Base-by-base conservation (phyloP, 495 filamentous ascomycete genomes). In the Penicillium crystallinum region DNA sequence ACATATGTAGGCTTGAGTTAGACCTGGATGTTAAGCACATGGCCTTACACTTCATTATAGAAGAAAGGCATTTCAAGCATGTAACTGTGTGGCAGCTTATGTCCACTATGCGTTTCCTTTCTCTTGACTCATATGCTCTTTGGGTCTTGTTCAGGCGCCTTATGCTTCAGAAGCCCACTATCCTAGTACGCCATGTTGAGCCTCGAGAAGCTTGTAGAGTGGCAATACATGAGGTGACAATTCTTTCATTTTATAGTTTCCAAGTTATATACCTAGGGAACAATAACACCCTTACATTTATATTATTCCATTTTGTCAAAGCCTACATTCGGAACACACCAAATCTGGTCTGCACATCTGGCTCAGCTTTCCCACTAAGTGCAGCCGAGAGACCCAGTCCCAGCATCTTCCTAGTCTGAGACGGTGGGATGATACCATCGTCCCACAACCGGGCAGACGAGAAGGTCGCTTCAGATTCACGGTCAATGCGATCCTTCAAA, bases 301-400 rank as follows among this genome's bases (percentile, higher is more conserved):
- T 31, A 17, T 41, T 9, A 4, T 9, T 11, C 21, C 33, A 33
- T 35, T 6, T 17, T 17, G 18, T 18, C 12, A 22, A 11, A 4
- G 11, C 12, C 43, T 66, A 98, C 93, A 98, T 98, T 69, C 93
- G 85, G 75, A 97, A 98, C 10, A 98, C 87, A 31, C 93, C 93
- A 79, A 95, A 98, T 67, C 74, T 85, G 17, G 88, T 96, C 61
- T 81, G 77, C 41, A 73, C 67, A 27, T 80, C 78, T 41, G 72
- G 58, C 51, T 82, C 72, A 37, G 77, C 75, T 59, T 76, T 76
- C 11, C 89, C 88, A 17, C 85, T 81, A 59, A 90, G 64, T 17
- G 91, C 90, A 60, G 88, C 89, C 57, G 79, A 77, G 68, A 98
- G 70, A 2, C 90, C 89, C 55, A 97, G 63, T 0, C 91, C 93